These are phyloP conservation scores for Hamamelis virginiana DNA, from an alignment of 164 flowering plant species.

Conservation along the genomic window DNA sequence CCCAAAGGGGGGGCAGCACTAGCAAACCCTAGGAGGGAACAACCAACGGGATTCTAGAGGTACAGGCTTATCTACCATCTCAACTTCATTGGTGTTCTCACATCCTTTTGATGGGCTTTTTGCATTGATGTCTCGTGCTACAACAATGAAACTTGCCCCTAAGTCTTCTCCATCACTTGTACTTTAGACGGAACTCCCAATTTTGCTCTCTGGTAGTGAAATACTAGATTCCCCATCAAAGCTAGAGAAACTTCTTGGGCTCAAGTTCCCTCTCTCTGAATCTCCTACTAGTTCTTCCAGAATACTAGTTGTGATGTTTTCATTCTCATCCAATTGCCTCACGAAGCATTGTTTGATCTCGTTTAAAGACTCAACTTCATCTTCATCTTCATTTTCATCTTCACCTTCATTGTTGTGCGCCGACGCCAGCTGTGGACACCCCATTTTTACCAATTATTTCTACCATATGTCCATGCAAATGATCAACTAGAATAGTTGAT, in stretches of 20 bases:
- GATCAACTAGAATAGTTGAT: too few relatives aligned
- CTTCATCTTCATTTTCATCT: constrained; percentile 35
- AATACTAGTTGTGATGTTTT: constrained; percentile 19
- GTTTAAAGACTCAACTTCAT: constrained; percentile 37
- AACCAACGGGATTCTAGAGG: too few relatives aligned
- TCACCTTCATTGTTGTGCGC: constrained; percentile 41
- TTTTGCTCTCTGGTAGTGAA: constrained; percentile 47
- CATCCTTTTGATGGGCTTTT: constrained; percentile 15
- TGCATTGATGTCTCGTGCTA: constrained; percentile 9
- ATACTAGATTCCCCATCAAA: constrained; percentile 34
- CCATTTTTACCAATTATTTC: too few relatives aligned
- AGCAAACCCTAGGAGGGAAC: too few relatives aligned
- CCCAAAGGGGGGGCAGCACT: too few relatives aligned
- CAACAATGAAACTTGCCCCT: constrained; percentile 16
- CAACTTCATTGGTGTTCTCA: constrained; percentile 19
- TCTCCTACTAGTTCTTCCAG: constrained; percentile 24
- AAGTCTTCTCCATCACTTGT: constrained; percentile 50
- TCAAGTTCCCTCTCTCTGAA: constrained; percentile 19
- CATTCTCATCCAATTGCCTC: constrained; percentile 50
- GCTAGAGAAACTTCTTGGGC: constrained; percentile 26
- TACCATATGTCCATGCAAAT: too few relatives aligned
- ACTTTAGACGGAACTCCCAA: constrained; percentile 34
- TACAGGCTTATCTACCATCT: constrained; percentile 34
- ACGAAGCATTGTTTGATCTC: constrained; percentile 74
- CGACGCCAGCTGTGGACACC: too few relatives aligned